phyloP scores from a whole-genome alignment of 116 monocot species.

The Iris pallida region DNA sequence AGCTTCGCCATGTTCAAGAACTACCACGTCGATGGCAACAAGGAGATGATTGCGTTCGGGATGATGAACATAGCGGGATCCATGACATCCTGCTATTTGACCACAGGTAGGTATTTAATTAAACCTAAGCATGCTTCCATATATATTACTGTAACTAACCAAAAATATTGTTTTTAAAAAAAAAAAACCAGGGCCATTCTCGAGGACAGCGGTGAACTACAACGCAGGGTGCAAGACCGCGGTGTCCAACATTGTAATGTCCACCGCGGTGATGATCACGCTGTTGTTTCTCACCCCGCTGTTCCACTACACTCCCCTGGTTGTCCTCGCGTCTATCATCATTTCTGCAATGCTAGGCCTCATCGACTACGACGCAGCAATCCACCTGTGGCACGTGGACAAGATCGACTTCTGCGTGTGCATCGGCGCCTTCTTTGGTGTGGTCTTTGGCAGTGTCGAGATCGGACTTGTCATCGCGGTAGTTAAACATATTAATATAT shows the following conservation, averaged over 20 bases:
- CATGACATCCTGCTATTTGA: slow-evolving; percentile 83
- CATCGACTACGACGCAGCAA: slow-evolving; percentile 62
- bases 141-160: not conserved
- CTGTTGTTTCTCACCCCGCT: slow-evolving; percentile 77
- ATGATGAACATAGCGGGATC: slow-evolving; percentile 94
- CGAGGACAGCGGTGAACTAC: slow-evolving; percentile 87
- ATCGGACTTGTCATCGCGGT: slow-evolving; percentile 81
- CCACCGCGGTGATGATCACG: slow-evolving; percentile 75
- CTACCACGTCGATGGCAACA: slow-evolving; percentile 97
- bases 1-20: slow-evolving; percentile 93
- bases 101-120: slow-evolving; percentile 44
- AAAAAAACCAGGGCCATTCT: slow-evolving; percentile 62
- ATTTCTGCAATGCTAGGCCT: slow-evolving; percentile 84
- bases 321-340: slow-evolving; percentile 88
- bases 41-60: slow-evolving; percentile 97
- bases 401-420: slow-evolving; percentile 90
- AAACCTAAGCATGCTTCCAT: too few species aligned
- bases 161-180: slow-evolving; percentile 1
- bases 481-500: not conserved
- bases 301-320: slow-evolving; percentile 90
- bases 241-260: slow-evolving; percentile 86
- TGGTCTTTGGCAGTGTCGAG: slow-evolving; percentile 85
- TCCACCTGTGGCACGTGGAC: slow-evolving; percentile 84
- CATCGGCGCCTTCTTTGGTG: slow-evolving; percentile 72
- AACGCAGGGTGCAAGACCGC: slow-evolving; percentile 94